Percentiles rank a stretch among this genome's conserved stretches.
Conservation (phyloP, 2,329 filamentous ascomycete species). For the Tolypocladium tropicale region DNA sequence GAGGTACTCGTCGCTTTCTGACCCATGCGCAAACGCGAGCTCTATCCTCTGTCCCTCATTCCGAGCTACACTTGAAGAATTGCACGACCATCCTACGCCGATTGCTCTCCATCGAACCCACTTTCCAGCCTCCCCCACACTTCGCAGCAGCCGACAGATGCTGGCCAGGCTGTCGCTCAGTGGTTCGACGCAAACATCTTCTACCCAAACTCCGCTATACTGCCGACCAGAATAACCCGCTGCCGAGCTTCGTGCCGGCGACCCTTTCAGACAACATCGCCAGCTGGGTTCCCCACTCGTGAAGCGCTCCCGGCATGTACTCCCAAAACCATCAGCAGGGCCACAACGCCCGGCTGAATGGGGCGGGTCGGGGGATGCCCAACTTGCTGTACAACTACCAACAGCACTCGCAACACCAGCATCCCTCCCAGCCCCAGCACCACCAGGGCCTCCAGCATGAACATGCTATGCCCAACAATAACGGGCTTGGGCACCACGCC, state of each 20-base stretch:
- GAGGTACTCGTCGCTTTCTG: conserved; percentile 11
- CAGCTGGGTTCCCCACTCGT: conserved; percentile 6
- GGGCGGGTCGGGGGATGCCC: conserved; percentile 44
- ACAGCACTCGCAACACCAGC: conserved; percentile 49
- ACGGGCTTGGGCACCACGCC: conserved; percentile 38
- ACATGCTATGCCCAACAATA: conserved; percentile 42
- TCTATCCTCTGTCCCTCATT: conserved; percentile 18
- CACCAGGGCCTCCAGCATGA: conserved; percentile 51
- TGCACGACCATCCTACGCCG: conserved; percentile 11
- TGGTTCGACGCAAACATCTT: conserved; percentile 4
- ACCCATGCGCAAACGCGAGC: conserved; percentile 30
- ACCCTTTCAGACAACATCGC: conserved; percentile 3
- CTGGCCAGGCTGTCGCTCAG: conserved; percentile 7
- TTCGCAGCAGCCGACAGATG: conserved; percentile 13
- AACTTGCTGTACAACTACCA: conserved; percentile 62
- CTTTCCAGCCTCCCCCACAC: conserved; percentile 1
- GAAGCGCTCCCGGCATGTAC: conserved; percentile 50
- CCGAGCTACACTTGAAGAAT: conserved; percentile 21
- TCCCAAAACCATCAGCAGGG: conserved; percentile 61
- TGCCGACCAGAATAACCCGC: conserved; percentile 11
- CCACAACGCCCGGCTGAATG: conserved; percentile 66
- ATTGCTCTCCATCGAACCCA: conserved; percentile 6
- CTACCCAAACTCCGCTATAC: conserved; percentile 4
- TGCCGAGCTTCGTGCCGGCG: conserved; percentile 19
- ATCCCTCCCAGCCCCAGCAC: conserved; percentile 55